These are phyloP conservation scores for Rhodotorula paludigena DNA, from an alignment of 768 basidiomycete species.

Conservation along the genomic window DNA sequence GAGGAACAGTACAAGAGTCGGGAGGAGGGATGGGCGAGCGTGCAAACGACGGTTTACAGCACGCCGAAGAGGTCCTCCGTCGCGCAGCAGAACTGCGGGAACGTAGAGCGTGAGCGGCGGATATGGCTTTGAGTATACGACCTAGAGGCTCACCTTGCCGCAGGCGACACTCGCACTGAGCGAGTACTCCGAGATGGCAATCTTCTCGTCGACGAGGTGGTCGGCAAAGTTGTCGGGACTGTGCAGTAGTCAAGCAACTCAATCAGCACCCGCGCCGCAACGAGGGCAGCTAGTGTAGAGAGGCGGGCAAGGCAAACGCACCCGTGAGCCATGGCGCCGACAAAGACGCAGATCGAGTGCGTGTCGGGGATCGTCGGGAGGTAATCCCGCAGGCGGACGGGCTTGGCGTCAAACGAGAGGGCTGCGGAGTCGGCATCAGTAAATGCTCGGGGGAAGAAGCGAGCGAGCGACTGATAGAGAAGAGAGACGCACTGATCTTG, in stretches of 20 bases:
- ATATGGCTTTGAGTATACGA: conserved; percentile 6
- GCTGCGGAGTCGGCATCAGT: conserved; percentile 57
- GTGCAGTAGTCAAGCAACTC: background rate
- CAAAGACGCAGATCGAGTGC: conserved; percentile 87
- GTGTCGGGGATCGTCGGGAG: conserved; percentile 78
- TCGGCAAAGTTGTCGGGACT: conserved; percentile 92
- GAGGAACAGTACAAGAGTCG: no score
- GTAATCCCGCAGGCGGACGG: conserved; percentile 72
- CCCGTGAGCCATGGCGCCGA: conserved; percentile 97
- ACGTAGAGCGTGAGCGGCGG: conserved; percentile 17
- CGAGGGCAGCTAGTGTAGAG: background rate
- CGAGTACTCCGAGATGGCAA: conserved; percentile 89
- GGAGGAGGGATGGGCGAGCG: background rate
- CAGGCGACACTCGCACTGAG: conserved; percentile 69
- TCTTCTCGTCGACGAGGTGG: conserved; percentile 88
- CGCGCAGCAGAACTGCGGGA: conserved; percentile 74
- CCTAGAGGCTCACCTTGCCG: conserved; percentile 68
- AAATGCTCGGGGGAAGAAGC: no score
- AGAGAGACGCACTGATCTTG: conserved; percentile 72
- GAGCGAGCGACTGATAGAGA: background rate
- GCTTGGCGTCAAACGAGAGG: conserved; percentile 83
- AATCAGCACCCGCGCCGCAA: background rate
- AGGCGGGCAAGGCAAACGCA: conserved; percentile 34
- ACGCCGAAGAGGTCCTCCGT: conserved; percentile 62
- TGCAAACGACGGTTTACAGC: conserved; percentile 3